phyloP scores from a whole-genome alignment of 148 eudicot genomes.

The Rhododendron ovatum region DNA sequence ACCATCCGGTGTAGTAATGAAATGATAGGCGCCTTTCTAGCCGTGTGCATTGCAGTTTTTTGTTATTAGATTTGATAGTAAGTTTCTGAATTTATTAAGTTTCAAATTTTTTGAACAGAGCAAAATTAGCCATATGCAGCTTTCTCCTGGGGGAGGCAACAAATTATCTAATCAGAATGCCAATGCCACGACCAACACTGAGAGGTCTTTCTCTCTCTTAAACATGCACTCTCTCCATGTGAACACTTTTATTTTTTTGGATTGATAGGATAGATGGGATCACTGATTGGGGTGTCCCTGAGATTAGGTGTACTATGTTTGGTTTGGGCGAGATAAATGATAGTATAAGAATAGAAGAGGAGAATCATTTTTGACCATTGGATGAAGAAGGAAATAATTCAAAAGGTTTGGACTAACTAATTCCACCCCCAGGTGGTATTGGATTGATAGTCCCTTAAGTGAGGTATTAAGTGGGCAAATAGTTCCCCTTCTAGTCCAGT shows the following conservation, averaged over 20 bases:
- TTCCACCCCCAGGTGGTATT: neutral
- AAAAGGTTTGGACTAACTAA: too few relatives aligned
- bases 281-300: too few relatives aligned
- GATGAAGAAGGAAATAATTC: neutral
- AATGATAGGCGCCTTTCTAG: neutral
- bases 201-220: constrained; percentile 18
- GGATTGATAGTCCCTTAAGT: neutral
- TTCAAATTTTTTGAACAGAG: constrained; percentile 15
- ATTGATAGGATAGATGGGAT: too few relatives aligned
- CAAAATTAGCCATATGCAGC: constrained; percentile 34
- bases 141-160: constrained; percentile 14
- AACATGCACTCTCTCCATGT: neutral
- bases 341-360: neutral
- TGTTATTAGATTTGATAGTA: neutral
- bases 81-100: neutral
- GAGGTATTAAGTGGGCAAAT: too few relatives aligned
- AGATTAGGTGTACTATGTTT: neutral
- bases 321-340: neutral
- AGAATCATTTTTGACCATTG: neutral
- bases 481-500: neutral
- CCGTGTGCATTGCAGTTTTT: neutral
- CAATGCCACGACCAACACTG: constrained; percentile 16
- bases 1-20: neutral
- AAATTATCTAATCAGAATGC: constrained; percentile 10
- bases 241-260: neutral